Evolutionary conservation across 2,329 filamentous ascomycete genomes (phyloP).

Genomic region (Fusarium nisikadoi): DNA sequence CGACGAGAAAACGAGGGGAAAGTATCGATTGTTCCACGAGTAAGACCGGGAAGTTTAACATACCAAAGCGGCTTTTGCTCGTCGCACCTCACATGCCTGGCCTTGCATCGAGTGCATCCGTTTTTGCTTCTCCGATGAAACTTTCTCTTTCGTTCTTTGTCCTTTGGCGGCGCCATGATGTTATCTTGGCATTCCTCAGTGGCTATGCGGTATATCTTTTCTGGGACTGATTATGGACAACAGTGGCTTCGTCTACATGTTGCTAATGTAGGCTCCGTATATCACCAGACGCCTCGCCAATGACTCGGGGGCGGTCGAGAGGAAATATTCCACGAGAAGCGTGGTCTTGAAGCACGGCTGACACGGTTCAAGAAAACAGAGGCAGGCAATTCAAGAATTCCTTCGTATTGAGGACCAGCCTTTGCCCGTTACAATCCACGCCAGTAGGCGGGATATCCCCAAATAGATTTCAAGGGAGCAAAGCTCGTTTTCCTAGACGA

Average conservation of each 20-base stretch:
- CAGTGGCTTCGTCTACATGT: constrained; percentile 36
- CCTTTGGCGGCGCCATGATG: constrained; percentile 50
- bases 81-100: constrained; percentile 58
- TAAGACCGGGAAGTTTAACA: constrained; percentile 38
- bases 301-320: constrained; percentile 38
- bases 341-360: constrained; percentile 36
- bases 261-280: constrained; percentile 37
- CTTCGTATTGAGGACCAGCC: constrained; percentile 44
- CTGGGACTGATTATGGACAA: constrained; percentile 18
- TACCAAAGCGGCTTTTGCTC: constrained; percentile 59
- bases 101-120: constrained; percentile 52
- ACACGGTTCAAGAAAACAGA: constrained; percentile 38
- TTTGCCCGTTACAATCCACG: constrained; percentile 44
- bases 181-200: constrained; percentile 29
- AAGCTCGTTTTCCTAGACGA: constrained; percentile 46
- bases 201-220: constrained; percentile 27
- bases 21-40: constrained; percentile 18
- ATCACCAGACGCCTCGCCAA: constrained; percentile 35
- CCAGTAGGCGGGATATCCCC: constrained; percentile 43
- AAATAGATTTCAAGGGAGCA: constrained; percentile 44
- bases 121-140: constrained; percentile 53
- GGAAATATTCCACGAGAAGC: constrained; percentile 43
- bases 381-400: constrained; percentile 39
- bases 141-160: constrained; percentile 51
- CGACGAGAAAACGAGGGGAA: constrained; percentile 25